phyloP scores from a whole-genome alignment of 2,329 filamentous ascomycete genomes.

The Fusarium hostae region DNA sequence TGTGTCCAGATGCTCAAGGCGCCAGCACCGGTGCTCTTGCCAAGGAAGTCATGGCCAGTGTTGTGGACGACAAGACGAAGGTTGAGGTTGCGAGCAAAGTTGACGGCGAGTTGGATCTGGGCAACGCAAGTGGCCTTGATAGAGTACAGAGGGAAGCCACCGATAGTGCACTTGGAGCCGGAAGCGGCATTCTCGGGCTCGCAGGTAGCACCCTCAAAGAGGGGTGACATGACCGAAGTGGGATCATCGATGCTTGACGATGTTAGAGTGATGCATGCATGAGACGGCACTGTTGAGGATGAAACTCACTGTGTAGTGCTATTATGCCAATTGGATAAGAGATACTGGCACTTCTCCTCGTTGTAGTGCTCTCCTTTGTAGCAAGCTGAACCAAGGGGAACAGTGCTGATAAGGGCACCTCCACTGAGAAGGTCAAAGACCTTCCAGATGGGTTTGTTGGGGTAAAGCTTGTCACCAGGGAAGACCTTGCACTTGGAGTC shows the following conservation, averaged over 20 bases:
- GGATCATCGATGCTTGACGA: constrained; percentile 47
- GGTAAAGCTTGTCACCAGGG: constrained; percentile 46
- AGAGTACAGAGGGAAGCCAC: constrained; percentile 56
- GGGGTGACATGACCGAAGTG: constrained; percentile 54
- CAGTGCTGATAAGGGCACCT: constrained; percentile 48
- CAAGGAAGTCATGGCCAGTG: constrained; percentile 64
- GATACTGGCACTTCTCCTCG: background rate
- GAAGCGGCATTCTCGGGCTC: constrained; percentile 44
- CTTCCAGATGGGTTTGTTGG: constrained; percentile 45
- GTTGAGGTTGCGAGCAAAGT: constrained; percentile 59
- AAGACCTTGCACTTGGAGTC: constrained; percentile 43
- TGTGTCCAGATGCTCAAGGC: constrained; percentile 55
- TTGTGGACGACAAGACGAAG: constrained; percentile 61
- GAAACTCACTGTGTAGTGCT: constrained; percentile 25
- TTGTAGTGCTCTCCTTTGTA: constrained; percentile 42
- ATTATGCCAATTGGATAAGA: constrained; percentile 11
- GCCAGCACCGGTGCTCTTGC: constrained; percentile 67
- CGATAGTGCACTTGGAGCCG: constrained; percentile 50
- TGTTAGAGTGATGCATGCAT: background rate
- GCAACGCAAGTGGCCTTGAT: constrained; percentile 56
- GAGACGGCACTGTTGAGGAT: fast-evolving
- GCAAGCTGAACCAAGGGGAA: constrained; percentile 49
- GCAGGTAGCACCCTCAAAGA: constrained; percentile 54
- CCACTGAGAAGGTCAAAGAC: constrained; percentile 49
- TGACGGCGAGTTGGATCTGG: constrained; percentile 59